Base-by-base conservation (phyloP, 2,329 filamentous ascomycete species). In the Teratosphaeria epicoccoides region DNA sequence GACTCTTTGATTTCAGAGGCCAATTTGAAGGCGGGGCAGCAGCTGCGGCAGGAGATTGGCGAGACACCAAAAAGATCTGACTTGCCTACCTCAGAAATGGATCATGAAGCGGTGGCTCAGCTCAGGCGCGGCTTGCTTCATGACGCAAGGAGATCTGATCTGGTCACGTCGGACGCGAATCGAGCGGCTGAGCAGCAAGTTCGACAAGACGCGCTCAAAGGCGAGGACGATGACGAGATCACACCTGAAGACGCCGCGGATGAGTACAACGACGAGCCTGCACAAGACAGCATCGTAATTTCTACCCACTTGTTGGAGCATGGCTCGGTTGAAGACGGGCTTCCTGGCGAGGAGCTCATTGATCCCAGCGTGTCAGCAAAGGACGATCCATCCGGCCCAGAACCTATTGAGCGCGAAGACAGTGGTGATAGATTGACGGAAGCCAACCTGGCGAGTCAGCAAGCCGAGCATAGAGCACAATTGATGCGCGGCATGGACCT, bases 391-490 rank as follows among this genome's bases (percentile, higher is more conserved):
- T 40, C 22, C 24, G 40, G 25, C 43, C 25, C 46, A 22, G 49
- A 54, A 12, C 20, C 46, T 28, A 4, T 51, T 14, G 43, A 51
- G 17, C 22, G 20, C 24, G 44, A 53, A 12, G 43, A 28, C 14
- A 29, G 29, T 22, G 33, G 46, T 24, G 25, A 43, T 28, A 24
- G 61, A 14, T 52, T 68, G 25, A 68, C 66, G 2, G 60, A 59
- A 51, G 63, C 59, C 9, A 68, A 68, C 45, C 57, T 68, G 14
- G 61, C 61, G 24, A 64, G 56, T 49, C 63, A 66, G 43, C 60
- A 67, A 55, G 63, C 59, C 24, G 49, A 59, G 26, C 56, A 63
- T 23, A 52, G 50, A 24, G 43, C 45, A 20, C 50, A 53, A n/a
- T 25, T 52, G 7, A 43, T 55, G 3, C 56, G 66, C 44, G 66